Conservation (phyloP, 1,284 basidiomycete species). For the Peniophora sp. region DNA sequence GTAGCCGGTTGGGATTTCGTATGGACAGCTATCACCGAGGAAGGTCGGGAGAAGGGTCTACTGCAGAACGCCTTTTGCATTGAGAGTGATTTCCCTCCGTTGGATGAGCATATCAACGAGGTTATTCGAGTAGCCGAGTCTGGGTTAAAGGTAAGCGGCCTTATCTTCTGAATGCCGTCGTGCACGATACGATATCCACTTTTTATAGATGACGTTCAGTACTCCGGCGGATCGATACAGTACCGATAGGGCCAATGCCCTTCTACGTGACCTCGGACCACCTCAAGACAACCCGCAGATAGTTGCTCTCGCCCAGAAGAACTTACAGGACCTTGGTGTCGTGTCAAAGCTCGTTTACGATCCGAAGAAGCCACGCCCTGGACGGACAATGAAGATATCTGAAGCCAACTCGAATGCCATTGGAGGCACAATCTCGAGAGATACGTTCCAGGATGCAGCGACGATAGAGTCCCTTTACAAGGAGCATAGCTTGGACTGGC, state of each 20-base stretch:
- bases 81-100: constrained; percentile 32
- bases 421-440: constrained; percentile 53
- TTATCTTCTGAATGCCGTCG: too few species aligned
- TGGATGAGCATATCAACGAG: constrained; percentile 25
- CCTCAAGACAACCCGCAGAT: constrained; percentile 13
- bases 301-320: constrained; percentile 46
- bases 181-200: too few species aligned
- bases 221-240: constrained; percentile 64
- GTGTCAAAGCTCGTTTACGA: constrained; percentile 61
- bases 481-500: constrained; percentile 41
- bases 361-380: constrained; percentile 52
- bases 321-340: constrained; percentile 52
- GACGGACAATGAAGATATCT: constrained; percentile 67
- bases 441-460: constrained; percentile 62
- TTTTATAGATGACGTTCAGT: constrained; percentile 76
- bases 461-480: constrained; percentile 50
- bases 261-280: constrained; percentile 52
- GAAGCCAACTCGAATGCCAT: constrained; percentile 63
- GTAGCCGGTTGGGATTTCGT: constrained; percentile 62
- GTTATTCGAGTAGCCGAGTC: constrained; percentile 50
- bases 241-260: constrained; percentile 39
- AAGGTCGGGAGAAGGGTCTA: constrained; percentile 66
- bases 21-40: constrained; percentile 63
- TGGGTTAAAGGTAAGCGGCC: constrained; percentile 53
- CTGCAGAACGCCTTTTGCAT: constrained; percentile 48